A percentile compares a stretch with the other conserved stretches of the same genome.
phyloP scores from a whole-genome alignment of 306 rosid species.

The Fragaria nilgerrensis region DNA sequence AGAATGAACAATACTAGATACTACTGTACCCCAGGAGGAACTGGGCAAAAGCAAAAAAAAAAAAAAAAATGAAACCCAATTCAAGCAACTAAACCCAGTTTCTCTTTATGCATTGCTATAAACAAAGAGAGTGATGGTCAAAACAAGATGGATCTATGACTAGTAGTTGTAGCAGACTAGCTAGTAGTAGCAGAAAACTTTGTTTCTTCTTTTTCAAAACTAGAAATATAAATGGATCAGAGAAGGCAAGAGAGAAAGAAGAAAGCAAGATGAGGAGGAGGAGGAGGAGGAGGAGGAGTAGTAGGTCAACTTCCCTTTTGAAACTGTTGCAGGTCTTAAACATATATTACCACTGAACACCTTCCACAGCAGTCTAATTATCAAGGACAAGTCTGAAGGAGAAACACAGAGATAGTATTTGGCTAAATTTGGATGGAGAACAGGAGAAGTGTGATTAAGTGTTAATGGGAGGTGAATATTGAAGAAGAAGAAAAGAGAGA shows the following conservation, averaged over 20 bases:
- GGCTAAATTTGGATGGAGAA: neutral
- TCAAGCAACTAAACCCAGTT: neutral
- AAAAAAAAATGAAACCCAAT: neutral
- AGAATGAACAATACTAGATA: neutral
- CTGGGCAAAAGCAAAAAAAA: neutral
- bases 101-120: neutral
- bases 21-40: neutral
- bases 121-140: neutral
- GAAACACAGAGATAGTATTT: neutral
- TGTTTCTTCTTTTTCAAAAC: neutral
- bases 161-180: neutral
- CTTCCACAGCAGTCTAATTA: neutral
- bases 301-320: neutral
- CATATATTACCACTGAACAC: neutral
- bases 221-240: neutral
- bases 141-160: neutral
- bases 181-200: neutral
- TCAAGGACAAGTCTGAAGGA: neutral
- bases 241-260: conserved; percentile 3
- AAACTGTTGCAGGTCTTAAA: neutral
- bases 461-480: neutral
- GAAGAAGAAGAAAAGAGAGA: neutral
- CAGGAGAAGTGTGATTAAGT: neutral
- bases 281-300: neutral
- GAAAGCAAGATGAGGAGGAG: neutral